phyloP scores from a whole-genome alignment of 805 yeast species.

The Ogataea glucozyma region DNA sequence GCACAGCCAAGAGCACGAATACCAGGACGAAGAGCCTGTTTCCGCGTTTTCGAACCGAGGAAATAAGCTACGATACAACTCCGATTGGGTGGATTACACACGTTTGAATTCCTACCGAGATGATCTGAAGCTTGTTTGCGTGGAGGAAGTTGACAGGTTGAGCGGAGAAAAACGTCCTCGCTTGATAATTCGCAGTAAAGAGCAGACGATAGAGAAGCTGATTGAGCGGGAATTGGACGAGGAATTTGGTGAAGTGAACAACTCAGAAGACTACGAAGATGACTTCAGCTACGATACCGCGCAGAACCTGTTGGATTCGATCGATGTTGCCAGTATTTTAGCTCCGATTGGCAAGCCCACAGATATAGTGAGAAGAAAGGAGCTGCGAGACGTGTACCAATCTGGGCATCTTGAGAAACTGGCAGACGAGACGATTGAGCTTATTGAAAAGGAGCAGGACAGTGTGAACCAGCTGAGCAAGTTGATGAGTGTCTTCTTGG shows the following conservation, averaged over 20 bases:
- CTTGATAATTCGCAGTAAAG: conserved; percentile 29
- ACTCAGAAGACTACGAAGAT: conserved; percentile 23
- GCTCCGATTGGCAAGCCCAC: conserved; percentile 81
- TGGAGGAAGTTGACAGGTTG: conserved; percentile 20
- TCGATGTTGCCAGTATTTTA: conserved; percentile 59
- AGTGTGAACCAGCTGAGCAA: conserved; percentile 70
- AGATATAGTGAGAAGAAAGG: conserved; percentile 71
- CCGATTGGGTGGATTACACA: conserved; percentile 28
- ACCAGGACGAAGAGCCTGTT: conserved; percentile 20
- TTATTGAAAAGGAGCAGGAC: conserved; percentile 79
- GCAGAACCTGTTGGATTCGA: conserved; percentile 47
- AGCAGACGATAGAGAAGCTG: conserved; percentile 26
- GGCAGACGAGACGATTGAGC: conserved; percentile 71
- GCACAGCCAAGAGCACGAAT: conserved; percentile 11
- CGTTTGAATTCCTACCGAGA: conserved; percentile 27
- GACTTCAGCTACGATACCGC: conserved; percentile 31
- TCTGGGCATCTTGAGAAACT: conserved; percentile 55
- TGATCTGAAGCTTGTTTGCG: conserved; percentile 22
- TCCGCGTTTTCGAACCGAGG: conserved; percentile 34
- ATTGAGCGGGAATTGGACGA: conserved; percentile 31
- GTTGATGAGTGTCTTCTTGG: conserved; percentile 76
- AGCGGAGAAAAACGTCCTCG: conserved; percentile 24
- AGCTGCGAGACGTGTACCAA: conserved; percentile 66
- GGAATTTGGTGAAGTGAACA: conserved; percentile 28
- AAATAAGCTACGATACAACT: conserved; percentile 29